A percentile compares a stretch with the other conserved stretches of the same genome.
phyloP scores from a whole-genome alignment of 179 eudicot species.

The Heliamphora ciliata region DNA sequence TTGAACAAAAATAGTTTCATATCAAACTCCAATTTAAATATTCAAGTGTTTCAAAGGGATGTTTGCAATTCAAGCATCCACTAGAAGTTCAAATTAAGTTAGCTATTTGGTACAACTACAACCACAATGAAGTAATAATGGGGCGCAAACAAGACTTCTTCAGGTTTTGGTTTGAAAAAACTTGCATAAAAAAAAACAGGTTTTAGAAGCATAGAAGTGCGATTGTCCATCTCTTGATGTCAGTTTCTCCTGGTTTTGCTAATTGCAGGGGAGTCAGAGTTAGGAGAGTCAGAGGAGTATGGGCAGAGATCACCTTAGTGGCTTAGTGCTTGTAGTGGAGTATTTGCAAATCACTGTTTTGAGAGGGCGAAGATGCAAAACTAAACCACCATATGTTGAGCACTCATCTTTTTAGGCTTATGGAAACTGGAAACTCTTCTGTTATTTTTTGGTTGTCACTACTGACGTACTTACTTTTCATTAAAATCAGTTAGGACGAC shows the following conservation, averaged over 20 bases:
- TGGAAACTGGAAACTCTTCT: background rate
- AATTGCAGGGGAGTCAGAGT: background rate
- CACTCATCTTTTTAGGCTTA: background rate
- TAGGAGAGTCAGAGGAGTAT: background rate
- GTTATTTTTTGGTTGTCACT: background rate
- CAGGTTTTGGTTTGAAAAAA: background rate
- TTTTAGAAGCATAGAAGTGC: background rate
- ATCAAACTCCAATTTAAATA: constrained; percentile 4
- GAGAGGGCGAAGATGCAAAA: background rate
- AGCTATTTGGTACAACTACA: background rate
- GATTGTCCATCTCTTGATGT: background rate
- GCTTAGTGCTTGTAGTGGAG: background rate
- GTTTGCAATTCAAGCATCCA: background rate
- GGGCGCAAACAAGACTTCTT: background rate
- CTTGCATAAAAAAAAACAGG: too few species aligned
- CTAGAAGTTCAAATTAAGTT: background rate
- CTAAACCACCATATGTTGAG: background rate
- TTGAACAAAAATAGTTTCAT: background rate
- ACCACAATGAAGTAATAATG: background rate
- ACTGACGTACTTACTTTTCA: background rate
- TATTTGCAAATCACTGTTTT: background rate
- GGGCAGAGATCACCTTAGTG: background rate
- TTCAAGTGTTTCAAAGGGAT: background rate
- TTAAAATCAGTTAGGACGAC: background rate
- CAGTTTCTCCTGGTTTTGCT: background rate